phyloP scores from a whole-genome alignment of 768 basidiomycete species.

The Gymnopilus dilepis region DNA sequence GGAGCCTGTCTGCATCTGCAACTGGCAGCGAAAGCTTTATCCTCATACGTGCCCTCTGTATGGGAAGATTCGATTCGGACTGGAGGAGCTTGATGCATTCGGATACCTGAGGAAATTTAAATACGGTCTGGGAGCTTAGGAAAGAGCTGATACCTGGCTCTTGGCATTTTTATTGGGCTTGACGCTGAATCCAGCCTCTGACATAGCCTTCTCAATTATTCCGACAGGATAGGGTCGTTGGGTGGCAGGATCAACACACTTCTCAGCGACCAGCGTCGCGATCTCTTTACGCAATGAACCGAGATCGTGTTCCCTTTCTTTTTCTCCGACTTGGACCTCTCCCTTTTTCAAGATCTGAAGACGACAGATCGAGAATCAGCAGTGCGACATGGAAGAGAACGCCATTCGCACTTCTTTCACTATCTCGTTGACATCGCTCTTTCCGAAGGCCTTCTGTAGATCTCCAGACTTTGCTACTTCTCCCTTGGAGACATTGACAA shows the following conservation, averaged over 20 bases:
- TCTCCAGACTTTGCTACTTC: slow-evolving; percentile 89
- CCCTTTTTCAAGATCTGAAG: slow-evolving; percentile 91
- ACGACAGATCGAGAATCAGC: not conserved
- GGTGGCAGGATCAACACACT: slow-evolving; percentile 92
- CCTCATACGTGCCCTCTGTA: slow-evolving; percentile 93
- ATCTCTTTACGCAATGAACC: slow-evolving; percentile 85
- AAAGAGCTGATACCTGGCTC: slow-evolving; percentile 68
- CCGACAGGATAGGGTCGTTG: slow-evolving; percentile 90
- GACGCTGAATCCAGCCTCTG: slow-evolving; percentile 92
- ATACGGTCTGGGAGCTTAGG: not conserved
- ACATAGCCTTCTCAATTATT: slow-evolving; percentile 98
- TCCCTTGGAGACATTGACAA: slow-evolving; percentile 95
- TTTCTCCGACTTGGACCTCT: slow-evolving; percentile 95
- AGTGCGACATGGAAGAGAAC: not conserved
- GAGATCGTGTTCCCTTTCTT: slow-evolving; percentile 93
- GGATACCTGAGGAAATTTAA: slow-evolving; percentile 62
- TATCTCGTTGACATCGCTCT: slow-evolving; percentile 68
- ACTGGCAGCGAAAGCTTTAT: slow-evolving; percentile 80
- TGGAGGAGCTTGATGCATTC: slow-evolving; percentile 89
- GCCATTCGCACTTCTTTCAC: slow-evolving; percentile 72
- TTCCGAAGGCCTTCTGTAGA: slow-evolving; percentile 91
- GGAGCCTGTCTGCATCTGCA: slow-evolving; percentile 67
- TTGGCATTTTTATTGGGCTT: slow-evolving; percentile 91
- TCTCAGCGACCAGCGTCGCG: slow-evolving; percentile 91
- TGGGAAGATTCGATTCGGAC: slow-evolving; percentile 83